These are phyloP conservation scores for Rasamsonia emersonii DNA, from an alignment of 2,329 filamentous ascomycete species.

Conservation along the genomic window DNA sequence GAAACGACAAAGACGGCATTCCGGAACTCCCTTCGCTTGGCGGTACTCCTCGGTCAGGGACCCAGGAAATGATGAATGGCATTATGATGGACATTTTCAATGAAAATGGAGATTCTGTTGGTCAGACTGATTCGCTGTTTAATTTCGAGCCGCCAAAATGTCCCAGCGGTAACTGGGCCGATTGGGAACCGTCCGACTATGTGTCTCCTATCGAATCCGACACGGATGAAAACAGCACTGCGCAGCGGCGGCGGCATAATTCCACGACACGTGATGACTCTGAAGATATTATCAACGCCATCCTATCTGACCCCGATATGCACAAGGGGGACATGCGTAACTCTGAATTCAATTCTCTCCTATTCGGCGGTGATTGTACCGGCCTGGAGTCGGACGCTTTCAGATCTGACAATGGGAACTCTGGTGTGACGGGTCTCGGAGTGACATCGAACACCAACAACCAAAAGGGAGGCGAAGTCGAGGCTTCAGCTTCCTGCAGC, in stretches of 20 bases:
- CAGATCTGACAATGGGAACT: slow-evolving; percentile 2
- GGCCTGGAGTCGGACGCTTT: no score
- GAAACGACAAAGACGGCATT: slow-evolving; percentile 15
- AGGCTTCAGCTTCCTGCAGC: no score
- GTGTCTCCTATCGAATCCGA: slow-evolving; percentile 23
- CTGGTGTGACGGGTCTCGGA: no score
- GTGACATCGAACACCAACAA: slow-evolving; percentile 1
- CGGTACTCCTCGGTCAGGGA: slow-evolving; percentile 16
- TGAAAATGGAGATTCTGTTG: slow-evolving; percentile 18
- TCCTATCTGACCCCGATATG: slow-evolving; percentile 26
- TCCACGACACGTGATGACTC: slow-evolving; percentile 13
- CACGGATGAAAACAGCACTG: slow-evolving; percentile 12
- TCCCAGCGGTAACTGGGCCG: slow-evolving; percentile 23
- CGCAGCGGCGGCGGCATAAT: slow-evolving; percentile 6
- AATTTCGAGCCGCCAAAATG: slow-evolving; percentile 21
- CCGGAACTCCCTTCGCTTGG: slow-evolving; percentile 14
- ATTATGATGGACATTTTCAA: slow-evolving; percentile 32
- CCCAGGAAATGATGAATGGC: slow-evolving; percentile 24
- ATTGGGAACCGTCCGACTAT: slow-evolving; percentile 30
- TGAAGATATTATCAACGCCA: slow-evolving; percentile 25
- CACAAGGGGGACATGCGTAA: slow-evolving; percentile 19
- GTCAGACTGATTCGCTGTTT: slow-evolving; percentile 19
- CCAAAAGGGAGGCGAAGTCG: no score
- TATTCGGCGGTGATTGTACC: slow-evolving; percentile 18
- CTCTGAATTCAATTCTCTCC: slow-evolving; percentile 23